Conservation (phyloP, 2,329 filamentous ascomycete genomes). For the Huntiella omanensis region DNA sequence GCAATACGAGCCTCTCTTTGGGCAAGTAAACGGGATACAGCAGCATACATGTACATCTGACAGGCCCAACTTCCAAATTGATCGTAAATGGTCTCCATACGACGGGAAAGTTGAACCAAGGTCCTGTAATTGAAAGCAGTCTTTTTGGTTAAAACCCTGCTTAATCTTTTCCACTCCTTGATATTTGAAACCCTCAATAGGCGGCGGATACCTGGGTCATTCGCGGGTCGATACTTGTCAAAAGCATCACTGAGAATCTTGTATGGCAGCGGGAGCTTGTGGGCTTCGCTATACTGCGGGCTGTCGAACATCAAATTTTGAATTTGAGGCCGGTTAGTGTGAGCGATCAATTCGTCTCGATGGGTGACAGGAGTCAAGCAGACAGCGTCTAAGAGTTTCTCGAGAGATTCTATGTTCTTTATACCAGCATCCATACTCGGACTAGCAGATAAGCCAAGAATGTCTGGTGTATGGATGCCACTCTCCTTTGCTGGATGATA, state of each 20-base stretch:
- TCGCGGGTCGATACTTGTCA: slow-evolving; percentile 24
- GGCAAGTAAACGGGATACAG: slow-evolving; percentile 22
- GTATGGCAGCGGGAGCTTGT: background rate
- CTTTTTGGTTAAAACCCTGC: background rate
- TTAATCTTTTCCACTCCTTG: background rate
- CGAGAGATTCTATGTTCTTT: slow-evolving; percentile 39
- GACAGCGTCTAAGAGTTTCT: slow-evolving; percentile 49
- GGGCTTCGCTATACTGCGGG: background rate
- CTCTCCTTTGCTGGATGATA: slow-evolving; percentile 35
- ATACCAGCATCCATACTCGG: slow-evolving; percentile 45
- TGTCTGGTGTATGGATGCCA: slow-evolving; percentile 33
- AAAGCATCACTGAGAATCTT: background rate
- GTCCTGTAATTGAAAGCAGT: background rate
- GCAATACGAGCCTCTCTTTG: too few relatives aligned
- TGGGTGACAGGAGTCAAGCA: slow-evolving; percentile 51
- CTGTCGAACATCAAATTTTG: background rate
- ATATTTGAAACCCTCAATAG: background rate
- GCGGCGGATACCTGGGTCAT: slow-evolving; percentile 38
- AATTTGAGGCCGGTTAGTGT: slow-evolving; percentile 44
- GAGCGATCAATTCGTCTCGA: slow-evolving; percentile 47
- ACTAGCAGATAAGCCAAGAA: slow-evolving; percentile 68
- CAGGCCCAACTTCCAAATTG: slow-evolving; percentile 52
- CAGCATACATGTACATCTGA: slow-evolving; percentile 31
- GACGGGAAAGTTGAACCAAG: slow-evolving; percentile 33
- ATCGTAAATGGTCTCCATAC: slow-evolving; percentile 28